phyloP scores from a whole-genome alignment of 2,329 filamentous ascomycete species.

The Pseudogymnoascus verrucosus region DNA sequence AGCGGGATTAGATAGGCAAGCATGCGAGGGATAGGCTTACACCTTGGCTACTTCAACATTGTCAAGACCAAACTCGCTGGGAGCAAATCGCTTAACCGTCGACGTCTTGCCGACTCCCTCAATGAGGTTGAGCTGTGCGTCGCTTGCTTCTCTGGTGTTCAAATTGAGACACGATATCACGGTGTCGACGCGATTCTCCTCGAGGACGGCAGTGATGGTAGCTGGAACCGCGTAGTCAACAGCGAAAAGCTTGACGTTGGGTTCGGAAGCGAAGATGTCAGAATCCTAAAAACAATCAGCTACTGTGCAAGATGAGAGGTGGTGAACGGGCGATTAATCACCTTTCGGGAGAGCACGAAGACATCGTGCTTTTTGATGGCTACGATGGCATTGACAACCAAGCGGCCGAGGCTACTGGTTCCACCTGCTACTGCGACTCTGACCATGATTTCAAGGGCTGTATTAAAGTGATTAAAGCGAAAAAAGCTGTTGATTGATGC shows the following conservation, averaged over 20 bases:
- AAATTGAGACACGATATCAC: conserved; percentile 30
- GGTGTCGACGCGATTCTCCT: conserved; percentile 20
- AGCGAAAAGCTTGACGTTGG: conserved; percentile 11
- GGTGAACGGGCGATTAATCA: background rate
- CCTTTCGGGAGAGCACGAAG: conserved; percentile 25
- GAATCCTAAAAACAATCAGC: background rate
- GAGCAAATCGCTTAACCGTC: conserved; percentile 29
- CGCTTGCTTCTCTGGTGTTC: conserved; percentile 24
- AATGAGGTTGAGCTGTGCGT: conserved; percentile 29
- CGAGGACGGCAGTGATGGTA: conserved; percentile 9
- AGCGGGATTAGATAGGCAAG: background rate
- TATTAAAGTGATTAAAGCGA: background rate
- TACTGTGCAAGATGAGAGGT: too few relatives aligned
- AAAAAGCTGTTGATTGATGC: background rate
- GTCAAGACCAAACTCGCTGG: conserved; percentile 33
- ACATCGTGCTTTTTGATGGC: conserved; percentile 24
- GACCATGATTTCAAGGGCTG: conserved; percentile 19
- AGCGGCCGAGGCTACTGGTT: conserved; percentile 21
- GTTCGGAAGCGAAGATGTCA: background rate
- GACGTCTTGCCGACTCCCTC: conserved; percentile 26
- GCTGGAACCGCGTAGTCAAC: conserved; percentile 10
- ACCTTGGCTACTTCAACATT: conserved; percentile 18
- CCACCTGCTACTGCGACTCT: conserved; percentile 24
- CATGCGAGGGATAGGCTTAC: background rate
- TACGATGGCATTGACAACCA: conserved; percentile 22